phyloP scores from a whole-genome alignment of 139 green algal genomes.

The Chlamydomonas schloesseri region DNA sequence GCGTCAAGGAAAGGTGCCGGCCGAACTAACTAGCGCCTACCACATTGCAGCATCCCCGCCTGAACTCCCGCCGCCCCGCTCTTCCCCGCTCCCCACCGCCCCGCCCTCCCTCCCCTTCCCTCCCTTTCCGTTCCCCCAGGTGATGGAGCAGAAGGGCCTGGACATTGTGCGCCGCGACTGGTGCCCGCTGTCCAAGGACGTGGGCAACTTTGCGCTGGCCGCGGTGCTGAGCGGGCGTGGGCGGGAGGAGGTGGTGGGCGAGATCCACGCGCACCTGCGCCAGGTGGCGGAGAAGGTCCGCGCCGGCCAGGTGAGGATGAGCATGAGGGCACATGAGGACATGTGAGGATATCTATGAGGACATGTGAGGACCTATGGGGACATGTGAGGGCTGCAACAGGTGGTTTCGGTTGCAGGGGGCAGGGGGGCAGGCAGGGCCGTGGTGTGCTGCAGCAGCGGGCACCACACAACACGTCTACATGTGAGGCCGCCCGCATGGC shows the following conservation, averaged over 20 bases:
- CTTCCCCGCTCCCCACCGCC: neutral
- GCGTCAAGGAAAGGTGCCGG: no score
- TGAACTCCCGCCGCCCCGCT: neutral
- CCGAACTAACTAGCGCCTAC: no score
- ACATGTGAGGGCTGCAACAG: no score
- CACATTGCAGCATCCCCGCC: no score
- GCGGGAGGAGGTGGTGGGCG: conserved; percentile 89
- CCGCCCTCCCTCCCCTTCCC: neutral
- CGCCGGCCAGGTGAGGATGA: neutral
- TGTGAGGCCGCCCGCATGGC: no score
- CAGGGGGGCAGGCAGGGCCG: no score
- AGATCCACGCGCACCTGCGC: conserved; percentile 87
- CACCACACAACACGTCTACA: no score
- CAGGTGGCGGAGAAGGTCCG: conserved; percentile 42
- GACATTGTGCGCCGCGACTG: conserved; percentile 99
- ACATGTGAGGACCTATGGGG: no score
- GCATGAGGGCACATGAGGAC: no score
- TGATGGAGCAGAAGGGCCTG: conserved; percentile 95
- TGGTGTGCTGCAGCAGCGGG: no score
- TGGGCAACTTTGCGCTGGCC: conserved; percentile 85
- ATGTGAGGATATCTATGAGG: no score
- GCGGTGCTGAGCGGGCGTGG: conserved; percentile 84
- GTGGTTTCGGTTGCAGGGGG: no score
- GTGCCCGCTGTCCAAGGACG: conserved; percentile 93
- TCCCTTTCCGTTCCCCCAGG: conserved; percentile 51